These are phyloP conservation scores for Yamagishiella unicocca DNA, from an alignment of 139 green algal species.

Conservation along the genomic window DNA sequence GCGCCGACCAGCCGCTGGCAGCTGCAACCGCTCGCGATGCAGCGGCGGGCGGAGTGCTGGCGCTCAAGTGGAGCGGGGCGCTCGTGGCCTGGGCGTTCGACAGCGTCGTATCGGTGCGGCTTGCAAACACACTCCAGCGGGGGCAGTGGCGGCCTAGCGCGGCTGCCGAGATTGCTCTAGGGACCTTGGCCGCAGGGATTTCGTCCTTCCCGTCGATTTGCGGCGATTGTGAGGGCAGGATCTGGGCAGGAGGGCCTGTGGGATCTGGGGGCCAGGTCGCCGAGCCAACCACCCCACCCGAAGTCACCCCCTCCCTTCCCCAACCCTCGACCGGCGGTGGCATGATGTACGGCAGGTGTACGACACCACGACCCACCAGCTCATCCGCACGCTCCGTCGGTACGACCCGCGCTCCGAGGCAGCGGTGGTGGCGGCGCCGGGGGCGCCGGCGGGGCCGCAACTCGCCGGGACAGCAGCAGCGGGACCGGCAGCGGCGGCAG, in stretches of 20 bases:
- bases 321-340: too few species aligned
- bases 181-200: too few species aligned
- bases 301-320: too few species aligned
- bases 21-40: constrained; percentile 1
- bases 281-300: too few species aligned
- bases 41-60: constrained; percentile 76
- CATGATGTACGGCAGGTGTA: too few species aligned
- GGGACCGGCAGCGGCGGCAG: not conserved
- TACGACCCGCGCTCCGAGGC: not conserved
- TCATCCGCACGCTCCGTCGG: constrained; percentile 65
- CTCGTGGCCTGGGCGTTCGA: constrained; percentile 93
- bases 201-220: too few species aligned
- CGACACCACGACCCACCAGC: constrained; percentile 72
- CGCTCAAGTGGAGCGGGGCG: constrained; percentile 76
- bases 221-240: too few species aligned
- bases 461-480: not conserved
- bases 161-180: too few species aligned
- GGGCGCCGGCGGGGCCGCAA: not conserved
- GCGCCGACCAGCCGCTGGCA: constrained; percentile 81
- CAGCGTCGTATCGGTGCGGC: constrained; percentile 72
- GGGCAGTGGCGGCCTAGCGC: too few species aligned
- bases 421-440: not conserved
- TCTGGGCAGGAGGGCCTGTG: too few species aligned
- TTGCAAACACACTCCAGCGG: too few species aligned
- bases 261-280: too few species aligned